Conservation (phyloP, 1,284 basidiomycete species). For the Microbotryum lychnidis-dioicae region DNA sequence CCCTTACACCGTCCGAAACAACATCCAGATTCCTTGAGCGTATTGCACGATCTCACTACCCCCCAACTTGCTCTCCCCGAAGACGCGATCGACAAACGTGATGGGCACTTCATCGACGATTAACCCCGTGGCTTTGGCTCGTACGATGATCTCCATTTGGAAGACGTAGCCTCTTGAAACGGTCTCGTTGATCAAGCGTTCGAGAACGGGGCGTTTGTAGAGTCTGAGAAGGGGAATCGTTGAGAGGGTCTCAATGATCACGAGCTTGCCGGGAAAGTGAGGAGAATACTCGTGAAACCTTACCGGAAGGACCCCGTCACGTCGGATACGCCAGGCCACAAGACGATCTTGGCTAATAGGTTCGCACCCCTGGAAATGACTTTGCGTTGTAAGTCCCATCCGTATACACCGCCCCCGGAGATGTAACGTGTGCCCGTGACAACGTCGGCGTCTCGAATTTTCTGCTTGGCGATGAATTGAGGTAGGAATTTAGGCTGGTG, state of each 20-base stretch:
- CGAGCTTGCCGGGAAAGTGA: not conserved
- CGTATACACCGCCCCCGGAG: conserved; percentile 65
- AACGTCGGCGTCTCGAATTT: conserved; percentile 71
- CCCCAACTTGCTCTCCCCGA: conserved; percentile 82
- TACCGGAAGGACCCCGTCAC: conserved; percentile 79
- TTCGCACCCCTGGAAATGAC: conserved; percentile 77
- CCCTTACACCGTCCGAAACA: conserved; percentile 62
- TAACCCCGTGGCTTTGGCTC: conserved; percentile 71
- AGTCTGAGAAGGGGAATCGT: conserved; percentile 46
- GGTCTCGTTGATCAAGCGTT: conserved; percentile 70
- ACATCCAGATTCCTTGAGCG: conserved; percentile 69
- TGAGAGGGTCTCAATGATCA: not conserved
- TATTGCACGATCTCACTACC: conserved; percentile 84
- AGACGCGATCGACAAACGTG: conserved; percentile 86
- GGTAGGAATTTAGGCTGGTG: conserved; percentile 78
- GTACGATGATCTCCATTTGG: conserved; percentile 96
- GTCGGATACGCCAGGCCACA: conserved; percentile 75
- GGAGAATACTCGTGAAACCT: conserved; percentile 31
- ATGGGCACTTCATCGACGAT: conserved; percentile 82
- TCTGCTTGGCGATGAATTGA: conserved; percentile 74
- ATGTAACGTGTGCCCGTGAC: conserved; percentile 85
- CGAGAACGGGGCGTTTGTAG: conserved; percentile 66
- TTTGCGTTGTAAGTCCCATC: conserved; percentile 82
- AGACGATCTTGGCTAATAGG: conserved; percentile 70
- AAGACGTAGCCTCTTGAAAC: conserved; percentile 86